Conservation (phyloP, 225 moss, liverwort and hornwort species). For the Sphagnum tenellum region DNA sequence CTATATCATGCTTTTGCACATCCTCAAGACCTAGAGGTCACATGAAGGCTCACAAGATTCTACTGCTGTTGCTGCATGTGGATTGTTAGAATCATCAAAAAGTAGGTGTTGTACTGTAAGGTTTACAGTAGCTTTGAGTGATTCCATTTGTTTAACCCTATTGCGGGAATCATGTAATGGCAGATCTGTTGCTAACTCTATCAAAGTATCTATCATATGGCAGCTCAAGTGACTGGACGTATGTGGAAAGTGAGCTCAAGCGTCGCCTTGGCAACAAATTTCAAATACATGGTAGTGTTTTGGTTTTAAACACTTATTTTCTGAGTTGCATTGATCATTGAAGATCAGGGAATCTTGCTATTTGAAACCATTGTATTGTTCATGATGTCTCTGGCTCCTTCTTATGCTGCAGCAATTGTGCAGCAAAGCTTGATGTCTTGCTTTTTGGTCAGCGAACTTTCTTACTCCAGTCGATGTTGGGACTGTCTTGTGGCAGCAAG, state of each 20-base stretch:
- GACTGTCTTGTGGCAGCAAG: slow-evolving; percentile 42
- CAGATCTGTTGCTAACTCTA: no score
- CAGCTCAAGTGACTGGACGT: slow-evolving; percentile 78
- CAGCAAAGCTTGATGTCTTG: no score
- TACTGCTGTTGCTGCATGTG: background rate
- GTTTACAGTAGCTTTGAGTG: no score
- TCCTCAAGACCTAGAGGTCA: background rate
- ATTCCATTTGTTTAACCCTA: no score
- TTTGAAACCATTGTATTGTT: no score
- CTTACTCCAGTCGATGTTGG: no score
- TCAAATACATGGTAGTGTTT: slow-evolving; percentile 59
- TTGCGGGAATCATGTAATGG: no score
- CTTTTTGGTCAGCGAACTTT: no score
- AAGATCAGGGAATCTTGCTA: background rate
- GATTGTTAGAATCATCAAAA: background rate
- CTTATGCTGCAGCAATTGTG: background rate
- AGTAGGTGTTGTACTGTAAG: background rate
- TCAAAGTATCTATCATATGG: background rate
- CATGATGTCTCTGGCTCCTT: background rate
- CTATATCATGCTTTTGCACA: background rate
- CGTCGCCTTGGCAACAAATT: slow-evolving; percentile 61
- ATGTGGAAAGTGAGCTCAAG: slow-evolving; percentile 54
- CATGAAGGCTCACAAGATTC: background rate
- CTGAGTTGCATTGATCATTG: background rate
- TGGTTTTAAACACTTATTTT: background rate